These are phyloP conservation scores for Pythium insidiosum DNA, from an alignment of 352 stramenopile genomes.

Conservation along the genomic window DNA sequence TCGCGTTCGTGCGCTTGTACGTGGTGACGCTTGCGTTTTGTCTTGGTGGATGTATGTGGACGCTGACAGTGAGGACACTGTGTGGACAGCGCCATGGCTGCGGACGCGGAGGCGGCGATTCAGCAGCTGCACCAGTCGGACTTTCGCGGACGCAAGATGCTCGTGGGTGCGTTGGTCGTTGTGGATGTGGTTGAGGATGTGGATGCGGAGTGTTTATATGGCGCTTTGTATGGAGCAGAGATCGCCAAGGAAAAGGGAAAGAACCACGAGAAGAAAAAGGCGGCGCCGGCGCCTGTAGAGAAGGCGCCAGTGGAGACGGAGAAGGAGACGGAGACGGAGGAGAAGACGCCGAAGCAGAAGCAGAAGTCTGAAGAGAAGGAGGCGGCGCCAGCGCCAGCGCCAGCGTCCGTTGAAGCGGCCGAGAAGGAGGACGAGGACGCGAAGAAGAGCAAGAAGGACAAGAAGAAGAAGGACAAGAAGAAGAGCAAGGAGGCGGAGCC, in stretches of 20 bases:
- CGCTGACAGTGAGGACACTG: neutral
- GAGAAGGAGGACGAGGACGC: constrained; percentile 1
- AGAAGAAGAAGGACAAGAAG: constrained; percentile 21
- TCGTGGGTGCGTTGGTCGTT: constrained; percentile 42
- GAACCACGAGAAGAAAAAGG: neutral
- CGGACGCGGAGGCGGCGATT: constrained; percentile 57
- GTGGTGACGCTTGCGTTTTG: constrained; percentile 9
- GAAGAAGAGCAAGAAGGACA: constrained; percentile 17
- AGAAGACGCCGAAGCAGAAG: constrained; percentile 17
- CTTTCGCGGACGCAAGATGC: constrained; percentile 74
- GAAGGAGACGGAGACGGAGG: constrained; percentile 17
- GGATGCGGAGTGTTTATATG: neutral
- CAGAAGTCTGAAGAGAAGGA: neutral
- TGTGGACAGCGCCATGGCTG: constrained; percentile 50
- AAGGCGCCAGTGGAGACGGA: neutral
- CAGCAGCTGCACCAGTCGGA: constrained; percentile 71
- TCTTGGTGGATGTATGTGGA: neutral
- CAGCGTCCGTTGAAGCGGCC: too few relatives aligned
- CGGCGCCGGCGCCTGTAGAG: neutral
- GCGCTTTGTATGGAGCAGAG: constrained; percentile 21
- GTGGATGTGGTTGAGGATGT: neutral
- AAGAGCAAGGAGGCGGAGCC: constrained; percentile 2
- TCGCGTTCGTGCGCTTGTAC: constrained; percentile 85
- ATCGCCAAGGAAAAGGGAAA: constrained; percentile 68
- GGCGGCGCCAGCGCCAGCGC: neutral